Base-by-base conservation (phyloP, 495 filamentous ascomycete genomes). In the Penicillium crystallinum region DNA sequence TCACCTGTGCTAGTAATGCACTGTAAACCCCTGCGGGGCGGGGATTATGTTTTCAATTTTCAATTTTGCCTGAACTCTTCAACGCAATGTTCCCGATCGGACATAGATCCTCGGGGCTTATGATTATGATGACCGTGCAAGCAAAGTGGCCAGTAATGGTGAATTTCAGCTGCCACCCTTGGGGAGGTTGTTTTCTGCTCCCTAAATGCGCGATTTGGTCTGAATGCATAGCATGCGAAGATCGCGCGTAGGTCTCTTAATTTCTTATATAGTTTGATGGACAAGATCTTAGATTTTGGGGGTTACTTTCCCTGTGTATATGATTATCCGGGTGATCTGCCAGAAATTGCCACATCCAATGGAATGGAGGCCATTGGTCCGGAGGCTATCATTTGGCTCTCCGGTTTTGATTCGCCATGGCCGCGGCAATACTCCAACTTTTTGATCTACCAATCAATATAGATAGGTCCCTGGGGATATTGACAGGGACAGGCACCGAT, bases 1-100 rank as follows among this genome's bases (percentile, higher is more conserved):
- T 88, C 56, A 77, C 78, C 4, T 90, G 86, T 59, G 71, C 68
- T n/a, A 79, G 72, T 53, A 88, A 88, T 43, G 78, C 49, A 30
- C 41, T 77, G 6, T 77, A 70, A 71, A 51, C 8, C 14, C 27
- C 52, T 21, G 47, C 56, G 22, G 54, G 51, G 54, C 46, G 52
- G 49, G 27, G 42, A 31, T 8, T 23, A 35, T 30, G 25, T 2
- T 11, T 43, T 36, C 18, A 30, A 25, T 15, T n/a, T 33, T 37
- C 31, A 19, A 43, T n/a, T 35, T 23, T 33, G 29, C 35, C 23
- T 7, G 3, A 22, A 22, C 17, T 41, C 8, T 35, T 25, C 1
- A 19, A 18, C 21, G 34, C 35, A 9, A 29, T 49, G 25, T 49
- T 50, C 41, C 22, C 29, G 14, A 50, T 41, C 21, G 29, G 29